These are phyloP conservation scores for Leishmania arabica DNA, from an alignment of 208 protist species.

Conservation along the genomic window DNA sequence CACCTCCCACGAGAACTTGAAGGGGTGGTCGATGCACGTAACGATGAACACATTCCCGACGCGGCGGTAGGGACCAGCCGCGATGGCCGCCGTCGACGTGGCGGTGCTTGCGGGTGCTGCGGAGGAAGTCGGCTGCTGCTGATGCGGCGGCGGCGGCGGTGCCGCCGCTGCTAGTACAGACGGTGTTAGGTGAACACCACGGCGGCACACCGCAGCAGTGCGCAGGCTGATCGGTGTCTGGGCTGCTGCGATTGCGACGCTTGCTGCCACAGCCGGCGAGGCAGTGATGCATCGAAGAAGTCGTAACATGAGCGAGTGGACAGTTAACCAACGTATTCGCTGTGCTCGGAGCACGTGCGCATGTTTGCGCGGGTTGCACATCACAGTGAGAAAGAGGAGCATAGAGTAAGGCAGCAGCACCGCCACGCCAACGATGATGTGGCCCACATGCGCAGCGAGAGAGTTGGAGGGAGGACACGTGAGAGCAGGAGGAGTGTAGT, in stretches of 20 bases:
- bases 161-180: not conserved
- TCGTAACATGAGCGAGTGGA: not conserved
- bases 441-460: not conserved
- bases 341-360: not conserved
- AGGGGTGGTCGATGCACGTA: constrained; percentile 77
- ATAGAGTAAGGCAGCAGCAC: not conserved
- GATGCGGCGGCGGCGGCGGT: constrained; percentile 1
- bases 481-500: not conserved
- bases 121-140: not conserved
- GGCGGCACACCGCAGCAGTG: not conserved
- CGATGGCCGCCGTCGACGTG: constrained; percentile 36
- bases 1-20: constrained; percentile 87
- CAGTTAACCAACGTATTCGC: not conserved
- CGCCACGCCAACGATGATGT: not conserved
- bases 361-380: not conserved
- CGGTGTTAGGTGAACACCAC: not conserved
- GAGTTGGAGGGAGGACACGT: not conserved
- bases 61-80: constrained; percentile 61
- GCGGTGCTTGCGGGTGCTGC: not conserved
- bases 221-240: not conserved
- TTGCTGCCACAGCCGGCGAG: not conserved
- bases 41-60: constrained; percentile 90
- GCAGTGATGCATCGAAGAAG: constrained; percentile 1
- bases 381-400: not conserved
- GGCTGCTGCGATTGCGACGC: not conserved